Conservation (phyloP, 208 protist species). For the Trypanosoma cruzi region DNA sequence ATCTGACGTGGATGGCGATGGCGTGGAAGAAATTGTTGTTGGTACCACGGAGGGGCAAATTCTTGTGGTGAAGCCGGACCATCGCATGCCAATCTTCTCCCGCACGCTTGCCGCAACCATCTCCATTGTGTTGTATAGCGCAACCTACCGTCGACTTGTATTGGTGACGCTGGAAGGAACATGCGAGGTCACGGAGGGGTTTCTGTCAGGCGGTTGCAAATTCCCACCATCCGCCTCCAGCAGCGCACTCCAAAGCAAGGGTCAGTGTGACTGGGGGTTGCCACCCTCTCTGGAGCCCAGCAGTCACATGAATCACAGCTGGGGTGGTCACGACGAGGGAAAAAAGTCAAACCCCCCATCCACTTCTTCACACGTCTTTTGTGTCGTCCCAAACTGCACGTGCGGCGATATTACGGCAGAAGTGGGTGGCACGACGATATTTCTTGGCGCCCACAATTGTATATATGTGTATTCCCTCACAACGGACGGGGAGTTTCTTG, state of each 20-base stretch:
- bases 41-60: conserved; percentile 86
- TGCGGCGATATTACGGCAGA: conserved; percentile 64
- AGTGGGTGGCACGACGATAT: conserved; percentile 38
- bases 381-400: conserved; percentile 79
- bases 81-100: conserved; percentile 60
- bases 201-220: conserved; percentile 28
- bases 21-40: conserved; percentile 80
- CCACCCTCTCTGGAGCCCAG: neutral
- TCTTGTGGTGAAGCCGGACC: conserved; percentile 73
- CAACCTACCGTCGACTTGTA: conserved; percentile 45
- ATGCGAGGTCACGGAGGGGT: conserved; percentile 82
- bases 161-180: conserved; percentile 87
- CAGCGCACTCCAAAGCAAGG: neutral
- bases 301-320: neutral
- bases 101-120: conserved; percentile 78
- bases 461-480: conserved; percentile 80
- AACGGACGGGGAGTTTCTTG: conserved; percentile 46
- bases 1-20: conserved; percentile 82
- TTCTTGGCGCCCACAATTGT: conserved; percentile 78
- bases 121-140: conserved; percentile 80
- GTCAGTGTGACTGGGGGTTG: neutral
- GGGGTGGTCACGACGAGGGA: neutral
- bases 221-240: neutral
- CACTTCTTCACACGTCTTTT: conserved; percentile 44
- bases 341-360: neutral